Evolutionary conservation across 2,329 filamentous ascomycete genomes (phyloP).

Genomic region (Fusarium sororula): DNA sequence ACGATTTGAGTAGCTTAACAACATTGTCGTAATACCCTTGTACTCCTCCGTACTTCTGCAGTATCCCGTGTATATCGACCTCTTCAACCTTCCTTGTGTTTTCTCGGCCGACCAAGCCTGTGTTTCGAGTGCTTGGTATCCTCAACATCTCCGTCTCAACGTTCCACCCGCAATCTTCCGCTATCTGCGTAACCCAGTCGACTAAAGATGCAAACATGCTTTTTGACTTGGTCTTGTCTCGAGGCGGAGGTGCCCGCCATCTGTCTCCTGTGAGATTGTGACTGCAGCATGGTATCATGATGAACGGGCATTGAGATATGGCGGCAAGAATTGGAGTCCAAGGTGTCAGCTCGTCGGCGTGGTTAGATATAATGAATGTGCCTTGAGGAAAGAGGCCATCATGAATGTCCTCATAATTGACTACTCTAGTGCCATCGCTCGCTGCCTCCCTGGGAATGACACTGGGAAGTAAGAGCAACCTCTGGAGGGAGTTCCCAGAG

Average conservation of each 20-base stretch:
- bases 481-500: conserved; percentile 51
- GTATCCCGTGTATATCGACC: conserved; percentile 55
- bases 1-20: conserved; percentile 64
- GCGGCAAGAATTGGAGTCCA: conserved; percentile 93
- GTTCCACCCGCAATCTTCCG: conserved; percentile 75
- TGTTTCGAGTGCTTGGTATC: conserved; percentile 92
- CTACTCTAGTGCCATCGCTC: conserved; percentile 18
- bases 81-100: conserved; percentile 43
- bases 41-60: conserved; percentile 63
- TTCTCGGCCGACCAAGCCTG: conserved; percentile 76
- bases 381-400: conserved; percentile 74
- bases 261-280: conserved; percentile 81
- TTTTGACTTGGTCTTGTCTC: conserved; percentile 57
- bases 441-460: conserved; percentile 45
- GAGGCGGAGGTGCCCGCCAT: conserved; percentile 73
- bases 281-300: conserved; percentile 95
- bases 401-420: conserved; percentile 49
- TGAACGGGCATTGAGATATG: conserved; percentile 79
- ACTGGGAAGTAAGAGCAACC: conserved; percentile 60
- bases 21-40: conserved; percentile 69
- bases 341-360: conserved; percentile 93
- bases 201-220: conserved; percentile 88
- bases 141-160: conserved; percentile 86
- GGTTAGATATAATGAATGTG: conserved; percentile 96
- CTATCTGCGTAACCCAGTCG: conserved; percentile 77